A percentile compares a stretch with the other conserved stretches of the same genome.
phyloP scores from a whole-genome alignment of 1,284 basidiomycete genomes.

The Sanghuangporus weigelae region DNA sequence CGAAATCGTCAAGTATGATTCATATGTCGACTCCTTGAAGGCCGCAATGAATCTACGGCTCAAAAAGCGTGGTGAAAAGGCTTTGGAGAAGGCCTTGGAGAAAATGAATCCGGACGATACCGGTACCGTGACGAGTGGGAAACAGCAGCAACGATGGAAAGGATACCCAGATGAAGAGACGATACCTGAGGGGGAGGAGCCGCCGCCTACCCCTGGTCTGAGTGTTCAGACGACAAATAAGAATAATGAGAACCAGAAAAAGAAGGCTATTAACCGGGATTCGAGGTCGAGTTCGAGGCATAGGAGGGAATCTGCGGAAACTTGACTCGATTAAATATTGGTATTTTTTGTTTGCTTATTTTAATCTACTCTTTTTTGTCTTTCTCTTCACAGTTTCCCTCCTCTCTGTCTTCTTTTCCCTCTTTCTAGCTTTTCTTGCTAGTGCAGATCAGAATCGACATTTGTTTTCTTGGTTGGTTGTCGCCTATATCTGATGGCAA shows the following conservation, averaged over 20 bases:
- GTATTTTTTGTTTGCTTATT: background rate
- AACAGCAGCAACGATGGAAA: constrained; percentile 9
- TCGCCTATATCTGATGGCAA: background rate
- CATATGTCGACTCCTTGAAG: constrained; percentile 88
- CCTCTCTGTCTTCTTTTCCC: too few species aligned
- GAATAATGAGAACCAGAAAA: background rate
- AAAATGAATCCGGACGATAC: constrained; percentile 36
- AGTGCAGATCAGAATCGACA: background rate
- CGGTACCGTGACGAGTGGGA: background rate
- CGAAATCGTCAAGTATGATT: constrained; percentile 94
- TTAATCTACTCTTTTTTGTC: background rate
- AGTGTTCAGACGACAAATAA: background rate
- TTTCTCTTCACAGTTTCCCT: background rate
- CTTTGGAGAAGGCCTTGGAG: constrained; percentile 69
- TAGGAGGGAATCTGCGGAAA: constrained; percentile 7
- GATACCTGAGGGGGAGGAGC: constrained; percentile 21
- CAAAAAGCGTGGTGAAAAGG: constrained; percentile 84
- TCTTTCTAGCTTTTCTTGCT: too few species aligned
- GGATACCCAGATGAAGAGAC: constrained; percentile 21
- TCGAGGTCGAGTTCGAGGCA: constrained; percentile 11
- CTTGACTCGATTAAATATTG: background rate
- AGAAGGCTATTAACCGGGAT: background rate
- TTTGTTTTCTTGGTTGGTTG: background rate
- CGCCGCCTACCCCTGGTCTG: constrained; percentile 16
- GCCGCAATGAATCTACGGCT: constrained; percentile 75